Evolutionary conservation across 176 grass and related monocot genomes (phyloP).

Genomic region (Saccharum spontaneum): DNA sequence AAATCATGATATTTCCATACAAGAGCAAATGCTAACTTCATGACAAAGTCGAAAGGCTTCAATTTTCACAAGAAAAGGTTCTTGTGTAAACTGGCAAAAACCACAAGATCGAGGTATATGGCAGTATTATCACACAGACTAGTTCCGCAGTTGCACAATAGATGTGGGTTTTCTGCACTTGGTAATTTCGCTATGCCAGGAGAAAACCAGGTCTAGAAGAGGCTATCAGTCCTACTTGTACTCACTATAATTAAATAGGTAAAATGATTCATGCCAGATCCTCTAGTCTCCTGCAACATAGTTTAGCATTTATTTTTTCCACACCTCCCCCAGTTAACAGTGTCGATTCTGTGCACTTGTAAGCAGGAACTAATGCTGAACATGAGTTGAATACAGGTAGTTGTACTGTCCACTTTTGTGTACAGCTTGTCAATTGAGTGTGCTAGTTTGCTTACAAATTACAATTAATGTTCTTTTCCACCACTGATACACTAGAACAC

Average conservation of each 20-base stretch:
- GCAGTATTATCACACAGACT: neutral
- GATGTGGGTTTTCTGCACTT: neutral
- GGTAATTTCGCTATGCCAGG: neutral
- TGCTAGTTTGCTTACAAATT: slow-evolving; percentile 21
- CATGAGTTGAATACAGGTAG: neutral
- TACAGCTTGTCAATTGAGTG: neutral
- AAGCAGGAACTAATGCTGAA: slow-evolving; percentile 10
- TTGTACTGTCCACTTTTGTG: neutral
- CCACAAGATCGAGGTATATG: neutral
- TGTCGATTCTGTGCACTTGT: slow-evolving; percentile 1
- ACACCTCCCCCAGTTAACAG: neutral
- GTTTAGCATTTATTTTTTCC: neutral
- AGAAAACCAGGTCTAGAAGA: neutral
- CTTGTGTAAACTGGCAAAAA: neutral
- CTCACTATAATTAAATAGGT: neutral
- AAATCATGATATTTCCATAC: neutral
- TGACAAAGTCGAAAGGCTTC: neutral
- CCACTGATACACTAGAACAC: neutral
- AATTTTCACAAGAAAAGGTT: neutral
- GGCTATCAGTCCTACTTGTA: neutral
- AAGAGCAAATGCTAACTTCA: neutral
- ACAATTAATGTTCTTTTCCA: slow-evolving; percentile 25
- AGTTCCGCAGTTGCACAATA: neutral
- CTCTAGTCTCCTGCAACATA: slow-evolving; percentile 1
- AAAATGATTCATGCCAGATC: neutral